Conservation (phyloP, 2,329 filamentous ascomycete genomes). For the Rasamsonia emersonii region DNA sequence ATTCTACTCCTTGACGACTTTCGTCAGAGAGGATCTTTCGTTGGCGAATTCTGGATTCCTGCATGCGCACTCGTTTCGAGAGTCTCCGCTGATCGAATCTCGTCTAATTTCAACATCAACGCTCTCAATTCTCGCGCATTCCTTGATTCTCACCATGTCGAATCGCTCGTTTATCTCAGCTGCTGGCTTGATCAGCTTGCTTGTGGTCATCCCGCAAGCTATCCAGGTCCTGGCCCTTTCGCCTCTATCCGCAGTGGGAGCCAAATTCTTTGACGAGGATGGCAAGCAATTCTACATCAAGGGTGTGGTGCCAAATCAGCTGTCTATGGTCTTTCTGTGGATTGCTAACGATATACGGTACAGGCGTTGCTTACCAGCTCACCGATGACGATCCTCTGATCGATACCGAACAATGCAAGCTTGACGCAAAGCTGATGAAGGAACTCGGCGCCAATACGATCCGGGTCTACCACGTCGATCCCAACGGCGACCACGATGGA, state of each 20-base stretch:
- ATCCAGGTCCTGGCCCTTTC: conserved; percentile 37
- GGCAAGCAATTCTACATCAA: conserved; percentile 79
- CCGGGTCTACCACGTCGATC: conserved; percentile 80
- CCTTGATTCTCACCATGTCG: conserved; percentile 5
- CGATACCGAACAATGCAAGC: conserved; percentile 64
- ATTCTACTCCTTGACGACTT: too few species aligned
- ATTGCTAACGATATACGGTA: conserved; percentile 4
- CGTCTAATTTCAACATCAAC: too few species aligned
- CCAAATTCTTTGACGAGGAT: conserved; percentile 77
- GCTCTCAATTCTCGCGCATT: background rate
- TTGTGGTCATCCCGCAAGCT: conserved; percentile 20
- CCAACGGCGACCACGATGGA: conserved; percentile 58
- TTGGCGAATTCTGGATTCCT: too few species aligned
- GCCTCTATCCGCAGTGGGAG: conserved; percentile 55
- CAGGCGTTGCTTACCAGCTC: conserved; percentile 66
- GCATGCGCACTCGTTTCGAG: too few species aligned
- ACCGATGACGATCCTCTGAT: conserved; percentile 65
- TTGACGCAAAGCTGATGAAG: conserved; percentile 70
- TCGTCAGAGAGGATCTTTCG: too few species aligned
- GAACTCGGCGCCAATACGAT: conserved; percentile 74
- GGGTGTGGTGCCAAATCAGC: conserved; percentile 41
- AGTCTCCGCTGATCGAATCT: too few species aligned
- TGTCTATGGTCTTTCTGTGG: background rate
- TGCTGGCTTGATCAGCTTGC: conserved; percentile 11
- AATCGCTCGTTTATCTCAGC: conserved; percentile 4